phyloP scores from a whole-genome alignment of 768 basidiomycete genomes.

The Mycena crocata region DNA sequence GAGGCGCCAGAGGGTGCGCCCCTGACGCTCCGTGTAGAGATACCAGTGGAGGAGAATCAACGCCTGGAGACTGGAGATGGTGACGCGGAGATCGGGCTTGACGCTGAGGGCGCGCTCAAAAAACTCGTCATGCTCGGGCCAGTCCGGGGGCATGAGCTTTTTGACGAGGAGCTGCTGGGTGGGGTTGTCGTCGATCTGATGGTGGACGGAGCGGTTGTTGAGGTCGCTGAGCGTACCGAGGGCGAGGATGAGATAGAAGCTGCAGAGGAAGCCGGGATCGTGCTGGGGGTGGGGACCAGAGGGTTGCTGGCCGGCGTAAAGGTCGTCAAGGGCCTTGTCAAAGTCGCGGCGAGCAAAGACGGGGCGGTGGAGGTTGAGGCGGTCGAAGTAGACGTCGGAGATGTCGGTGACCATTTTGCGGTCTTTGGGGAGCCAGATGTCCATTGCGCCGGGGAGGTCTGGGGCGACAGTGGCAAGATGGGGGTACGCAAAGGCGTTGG shows the following conservation, averaged over 20 bases:
- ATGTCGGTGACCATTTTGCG: slow-evolving; percentile 71
- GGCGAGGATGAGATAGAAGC: slow-evolving; percentile 80
- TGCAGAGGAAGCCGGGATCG: slow-evolving; percentile 85
- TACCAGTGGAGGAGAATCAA: slow-evolving; percentile 91
- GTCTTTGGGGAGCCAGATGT: slow-evolving; percentile 83
- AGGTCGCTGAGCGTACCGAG: slow-evolving; percentile 87
- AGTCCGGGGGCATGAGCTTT: slow-evolving; percentile 72
- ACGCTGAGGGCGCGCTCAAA: slow-evolving; percentile 82
- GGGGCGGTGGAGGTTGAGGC: slow-evolving; percentile 84
- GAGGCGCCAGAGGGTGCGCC: slow-evolving; percentile 89
- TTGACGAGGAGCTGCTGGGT: slow-evolving; percentile 57
- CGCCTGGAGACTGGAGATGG: slow-evolving; percentile 85
- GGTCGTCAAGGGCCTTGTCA: slow-evolving; percentile 67
- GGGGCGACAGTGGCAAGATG: slow-evolving; percentile 47
- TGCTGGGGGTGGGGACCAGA: slow-evolving; percentile 49
- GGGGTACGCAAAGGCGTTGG: slow-evolving; percentile 39
- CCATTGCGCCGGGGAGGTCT: slow-evolving; percentile 51
- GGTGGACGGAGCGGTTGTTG: slow-evolving; percentile 72
- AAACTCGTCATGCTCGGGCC: slow-evolving; percentile 89
- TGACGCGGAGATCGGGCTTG: slow-evolving; percentile 87
- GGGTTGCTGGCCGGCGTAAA: slow-evolving; percentile 68
- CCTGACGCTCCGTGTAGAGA: slow-evolving; percentile 91
- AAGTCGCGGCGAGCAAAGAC: slow-evolving; percentile 79
- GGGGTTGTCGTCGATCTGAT: slow-evolving; percentile 57
- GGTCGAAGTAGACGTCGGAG: slow-evolving; percentile 77